phyloP scores from a whole-genome alignment of 2,329 filamentous ascomycete genomes.

The Phoma sp. region DNA sequence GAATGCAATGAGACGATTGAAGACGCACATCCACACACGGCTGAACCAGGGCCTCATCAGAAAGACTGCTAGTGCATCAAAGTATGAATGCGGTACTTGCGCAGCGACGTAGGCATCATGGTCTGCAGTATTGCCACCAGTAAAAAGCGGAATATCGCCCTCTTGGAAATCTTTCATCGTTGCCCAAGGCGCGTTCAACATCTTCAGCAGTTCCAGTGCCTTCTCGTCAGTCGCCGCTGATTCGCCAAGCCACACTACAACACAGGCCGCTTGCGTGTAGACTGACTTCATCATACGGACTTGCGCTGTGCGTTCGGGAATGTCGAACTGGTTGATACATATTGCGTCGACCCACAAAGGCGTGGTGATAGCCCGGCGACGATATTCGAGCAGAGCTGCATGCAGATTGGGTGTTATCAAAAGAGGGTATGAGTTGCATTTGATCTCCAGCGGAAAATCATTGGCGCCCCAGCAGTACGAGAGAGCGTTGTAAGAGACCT shows the following conservation, averaged over 20 bases:
- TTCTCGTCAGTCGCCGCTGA: not conserved
- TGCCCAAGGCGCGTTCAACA: conserved; percentile 7
- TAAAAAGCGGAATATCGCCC: not conserved
- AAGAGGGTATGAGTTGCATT: not conserved
- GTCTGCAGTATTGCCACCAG: not conserved
- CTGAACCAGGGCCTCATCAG: conserved; percentile 10
- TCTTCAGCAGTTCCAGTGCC: not conserved
- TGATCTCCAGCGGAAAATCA: not conserved
- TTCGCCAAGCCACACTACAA: conserved; percentile 10
- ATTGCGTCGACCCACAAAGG: conserved; percentile 9
- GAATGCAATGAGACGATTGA: not conserved
- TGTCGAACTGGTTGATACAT: conserved; percentile 2
- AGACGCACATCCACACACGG: conserved; percentile 12
- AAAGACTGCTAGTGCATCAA: not conserved
- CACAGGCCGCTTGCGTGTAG: not conserved
- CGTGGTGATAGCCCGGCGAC: not conserved
- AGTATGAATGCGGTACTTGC: not conserved
- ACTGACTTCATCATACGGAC: conserved; percentile 11
- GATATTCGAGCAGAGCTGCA: not conserved
- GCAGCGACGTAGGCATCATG: not conserved
- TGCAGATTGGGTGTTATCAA: not conserved
- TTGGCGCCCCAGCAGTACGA: not conserved
- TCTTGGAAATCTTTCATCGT: not conserved
- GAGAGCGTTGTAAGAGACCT: not conserved
- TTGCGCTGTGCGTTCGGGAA: conserved; percentile 7